phyloP scores from a whole-genome alignment of 345 rosid genomes.

The Eucalyptus fibrosa region DNA sequence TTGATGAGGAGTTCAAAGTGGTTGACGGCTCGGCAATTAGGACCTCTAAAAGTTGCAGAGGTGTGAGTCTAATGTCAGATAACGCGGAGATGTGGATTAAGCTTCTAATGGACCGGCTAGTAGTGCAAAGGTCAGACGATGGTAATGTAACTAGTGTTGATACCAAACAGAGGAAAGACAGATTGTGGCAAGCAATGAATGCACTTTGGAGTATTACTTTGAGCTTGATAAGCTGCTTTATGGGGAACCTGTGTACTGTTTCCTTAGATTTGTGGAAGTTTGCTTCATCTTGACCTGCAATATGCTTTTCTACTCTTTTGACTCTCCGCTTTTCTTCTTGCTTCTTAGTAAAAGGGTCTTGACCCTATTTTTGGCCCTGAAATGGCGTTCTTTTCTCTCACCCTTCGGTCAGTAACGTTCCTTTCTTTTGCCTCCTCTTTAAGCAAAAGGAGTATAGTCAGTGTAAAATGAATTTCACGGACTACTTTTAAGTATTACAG shows the following conservation, averaged over 20 bases:
- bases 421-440: background rate
- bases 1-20: background rate
- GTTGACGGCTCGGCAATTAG: background rate
- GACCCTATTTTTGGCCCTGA: background rate
- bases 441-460: background rate
- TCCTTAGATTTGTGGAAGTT: background rate
- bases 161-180: background rate
- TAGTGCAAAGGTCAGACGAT: background rate
- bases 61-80: background rate
- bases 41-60: background rate
- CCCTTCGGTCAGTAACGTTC: background rate
- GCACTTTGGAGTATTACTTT: background rate
- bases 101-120: background rate
- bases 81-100: background rate
- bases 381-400: background rate
- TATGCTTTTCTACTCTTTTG: background rate
- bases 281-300: background rate
- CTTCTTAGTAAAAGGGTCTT: background rate
- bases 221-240: background rate
- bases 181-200: background rate
- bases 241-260: background rate
- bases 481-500: background rate
- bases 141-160: background rate
- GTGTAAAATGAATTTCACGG: background rate
- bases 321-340: background rate